Conservation (phyloP, 305 asterid species). For the Solanum hybrid region DNA sequence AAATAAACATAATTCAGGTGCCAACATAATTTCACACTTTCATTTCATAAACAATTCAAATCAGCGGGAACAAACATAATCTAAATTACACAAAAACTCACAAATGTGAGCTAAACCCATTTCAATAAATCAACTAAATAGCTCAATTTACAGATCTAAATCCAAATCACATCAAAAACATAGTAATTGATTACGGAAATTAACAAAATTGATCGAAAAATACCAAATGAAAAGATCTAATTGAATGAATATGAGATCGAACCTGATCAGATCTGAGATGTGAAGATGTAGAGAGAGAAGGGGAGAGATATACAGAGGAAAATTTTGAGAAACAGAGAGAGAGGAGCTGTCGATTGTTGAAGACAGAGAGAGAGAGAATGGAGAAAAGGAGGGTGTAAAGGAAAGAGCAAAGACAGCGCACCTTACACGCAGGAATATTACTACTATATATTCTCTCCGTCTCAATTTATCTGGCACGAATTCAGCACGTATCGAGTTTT, state of each 20-base stretch:
- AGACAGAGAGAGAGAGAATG: neutral
- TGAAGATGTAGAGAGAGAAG: neutral
- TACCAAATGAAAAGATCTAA: neutral
- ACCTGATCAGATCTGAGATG: conserved; percentile 5
- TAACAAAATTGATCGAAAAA: neutral
- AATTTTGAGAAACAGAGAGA: neutral
- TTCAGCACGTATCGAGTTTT: neutral
- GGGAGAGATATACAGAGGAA: neutral
- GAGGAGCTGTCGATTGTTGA: conserved; percentile 1
- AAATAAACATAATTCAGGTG: neutral
- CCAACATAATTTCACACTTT: neutral
- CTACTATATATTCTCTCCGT: neutral
- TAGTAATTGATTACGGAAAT: neutral
- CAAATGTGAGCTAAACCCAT: neutral
- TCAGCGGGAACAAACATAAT: neutral
- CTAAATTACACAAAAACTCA: neutral
- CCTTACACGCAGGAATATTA: neutral
- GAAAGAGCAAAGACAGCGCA: conserved; percentile 3
- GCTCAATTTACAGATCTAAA: neutral
- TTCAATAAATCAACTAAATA: neutral
- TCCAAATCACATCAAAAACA: neutral
- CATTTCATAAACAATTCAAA: neutral
- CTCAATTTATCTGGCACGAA: neutral
- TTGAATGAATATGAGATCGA: neutral
- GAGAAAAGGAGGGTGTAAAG: neutral